Evolutionary conservation across 2,329 filamentous ascomycete species (phyloP).

Genomic region (Aspergillus quadricinctus): DNA sequence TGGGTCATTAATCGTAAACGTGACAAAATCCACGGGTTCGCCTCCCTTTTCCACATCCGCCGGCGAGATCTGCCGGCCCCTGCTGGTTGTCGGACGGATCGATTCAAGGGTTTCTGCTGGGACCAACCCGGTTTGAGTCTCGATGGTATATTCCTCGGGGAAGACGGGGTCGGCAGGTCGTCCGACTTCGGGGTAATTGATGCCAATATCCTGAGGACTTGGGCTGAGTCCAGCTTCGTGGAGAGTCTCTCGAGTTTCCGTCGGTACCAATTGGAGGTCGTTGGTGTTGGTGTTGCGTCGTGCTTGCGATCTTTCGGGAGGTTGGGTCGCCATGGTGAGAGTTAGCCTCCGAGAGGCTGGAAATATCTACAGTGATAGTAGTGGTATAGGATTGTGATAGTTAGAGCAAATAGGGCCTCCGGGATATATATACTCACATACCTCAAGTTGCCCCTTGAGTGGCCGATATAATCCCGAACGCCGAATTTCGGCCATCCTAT

Average conservation of each 20-base stretch:
- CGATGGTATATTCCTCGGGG: conserved; percentile 12
- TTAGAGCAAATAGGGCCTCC: neutral
- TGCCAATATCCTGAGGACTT: conserved; percentile 18
- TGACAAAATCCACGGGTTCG: conserved; percentile 42
- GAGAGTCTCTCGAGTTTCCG: conserved; percentile 22
- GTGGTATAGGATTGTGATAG: neutral
- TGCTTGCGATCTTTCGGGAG: neutral
- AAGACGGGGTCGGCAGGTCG: conserved; percentile 8
- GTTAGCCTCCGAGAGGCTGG: neutral
- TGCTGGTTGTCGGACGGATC: conserved; percentile 3
- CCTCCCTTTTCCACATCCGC: conserved; percentile 26
- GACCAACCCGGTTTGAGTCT: conserved; percentile 11
- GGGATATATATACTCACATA: neutral
- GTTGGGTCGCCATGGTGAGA: neutral
- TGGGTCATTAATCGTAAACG: conserved; percentile 63
- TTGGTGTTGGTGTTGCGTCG: neutral
- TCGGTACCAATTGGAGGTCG: neutral
- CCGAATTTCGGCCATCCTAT: neutral
- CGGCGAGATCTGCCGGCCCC: neutral
- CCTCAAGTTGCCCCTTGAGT: neutral
- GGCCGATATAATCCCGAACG: neutral
- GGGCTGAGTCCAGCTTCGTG: conserved; percentile 20
- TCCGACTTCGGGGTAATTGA: conserved; percentile 27
- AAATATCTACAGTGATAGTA: neutral
- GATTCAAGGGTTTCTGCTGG: conserved; percentile 7